phyloP scores from a whole-genome alignment of 306 rosid species.

The Pueraria montana region DNA sequence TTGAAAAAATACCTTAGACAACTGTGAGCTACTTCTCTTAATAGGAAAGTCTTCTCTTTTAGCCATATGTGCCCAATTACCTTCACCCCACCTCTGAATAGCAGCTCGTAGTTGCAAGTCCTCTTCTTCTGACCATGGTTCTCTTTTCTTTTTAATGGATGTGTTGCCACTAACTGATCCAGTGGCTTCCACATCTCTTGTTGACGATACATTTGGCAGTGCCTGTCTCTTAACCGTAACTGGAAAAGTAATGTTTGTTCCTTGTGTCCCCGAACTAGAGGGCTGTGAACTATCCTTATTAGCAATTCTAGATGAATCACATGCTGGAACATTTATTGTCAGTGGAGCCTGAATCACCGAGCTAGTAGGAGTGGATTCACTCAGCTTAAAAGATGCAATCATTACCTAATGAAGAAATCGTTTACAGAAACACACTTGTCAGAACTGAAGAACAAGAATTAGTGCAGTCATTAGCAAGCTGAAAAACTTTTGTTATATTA shows the following conservation, averaged over 20 bases:
- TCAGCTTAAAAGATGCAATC: constrained; percentile 60
- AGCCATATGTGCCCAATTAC: constrained; percentile 75
- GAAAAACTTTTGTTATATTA: not conserved
- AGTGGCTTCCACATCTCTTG: constrained; percentile 52
- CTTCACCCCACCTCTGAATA: constrained; percentile 76
- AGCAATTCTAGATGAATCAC: constrained; percentile 45
- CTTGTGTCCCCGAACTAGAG: constrained; percentile 47
- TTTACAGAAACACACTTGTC: not conserved
- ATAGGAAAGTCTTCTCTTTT: constrained; percentile 63
- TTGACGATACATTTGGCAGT: constrained; percentile 45
- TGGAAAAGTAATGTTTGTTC: constrained; percentile 61
- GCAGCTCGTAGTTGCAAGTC: constrained; percentile 70
- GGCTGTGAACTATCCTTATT: constrained; percentile 53
- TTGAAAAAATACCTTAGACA: constrained; percentile 68
- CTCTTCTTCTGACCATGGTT: constrained; percentile 84
- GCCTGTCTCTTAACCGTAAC: constrained; percentile 71
- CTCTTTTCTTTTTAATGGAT: constrained; percentile 64
- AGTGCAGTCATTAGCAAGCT: too few species aligned
- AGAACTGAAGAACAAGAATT: not conserved
- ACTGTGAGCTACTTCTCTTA: constrained; percentile 66
- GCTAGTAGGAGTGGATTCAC: constrained; percentile 58
- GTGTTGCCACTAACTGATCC: constrained; percentile 41
- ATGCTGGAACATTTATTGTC: constrained; percentile 61
- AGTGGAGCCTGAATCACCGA: constrained; percentile 73
- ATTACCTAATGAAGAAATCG: constrained; percentile 63